These are phyloP conservation scores for Fibroporia radiculosa DNA, from an alignment of 768 basidiomycete species.

Conservation along the genomic window DNA sequence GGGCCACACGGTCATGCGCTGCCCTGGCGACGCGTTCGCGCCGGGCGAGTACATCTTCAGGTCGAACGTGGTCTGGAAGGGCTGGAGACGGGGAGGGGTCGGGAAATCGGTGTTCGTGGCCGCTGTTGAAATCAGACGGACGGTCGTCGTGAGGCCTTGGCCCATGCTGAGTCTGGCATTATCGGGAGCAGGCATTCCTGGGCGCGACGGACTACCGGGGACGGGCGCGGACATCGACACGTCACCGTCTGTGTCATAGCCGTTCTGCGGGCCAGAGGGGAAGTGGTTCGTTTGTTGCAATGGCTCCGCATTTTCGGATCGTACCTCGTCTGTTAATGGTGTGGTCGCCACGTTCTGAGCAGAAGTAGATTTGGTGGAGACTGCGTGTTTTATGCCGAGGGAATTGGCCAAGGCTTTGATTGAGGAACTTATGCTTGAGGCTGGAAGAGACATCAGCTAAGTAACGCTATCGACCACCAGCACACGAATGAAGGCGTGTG, in stretches of 20 bases:
- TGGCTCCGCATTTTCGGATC: constrained; percentile 9
- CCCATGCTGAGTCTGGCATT: constrained; percentile 58
- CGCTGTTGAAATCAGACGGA: constrained; percentile 34
- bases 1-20: constrained; percentile 31
- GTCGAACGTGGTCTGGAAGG: constrained; percentile 63
- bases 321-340: constrained; percentile 12
- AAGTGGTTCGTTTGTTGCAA: constrained; percentile 28
- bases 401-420: constrained; percentile 72
- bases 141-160: constrained; percentile 29
- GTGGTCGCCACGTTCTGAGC: no score
- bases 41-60: constrained; percentile 52
- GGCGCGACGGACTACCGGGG: constrained; percentile 50
- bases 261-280: constrained; percentile 19
- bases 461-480: background rate
- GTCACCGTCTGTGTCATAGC: constrained; percentile 2
- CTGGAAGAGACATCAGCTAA: constrained; percentile 24
- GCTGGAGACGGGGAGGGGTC: constrained; percentile 56
- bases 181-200: constrained; percentile 52
- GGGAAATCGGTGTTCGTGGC: constrained; percentile 5
- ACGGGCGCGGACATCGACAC: constrained; percentile 33
- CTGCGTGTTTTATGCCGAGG: constrained; percentile 60
- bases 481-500: no score
- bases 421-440: constrained; percentile 60
- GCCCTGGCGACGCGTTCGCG: constrained; percentile 8
- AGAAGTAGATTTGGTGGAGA: constrained; percentile 24